Conservation (phyloP, 306 rosid genomes). For the Luffa aegyptiaca region DNA sequence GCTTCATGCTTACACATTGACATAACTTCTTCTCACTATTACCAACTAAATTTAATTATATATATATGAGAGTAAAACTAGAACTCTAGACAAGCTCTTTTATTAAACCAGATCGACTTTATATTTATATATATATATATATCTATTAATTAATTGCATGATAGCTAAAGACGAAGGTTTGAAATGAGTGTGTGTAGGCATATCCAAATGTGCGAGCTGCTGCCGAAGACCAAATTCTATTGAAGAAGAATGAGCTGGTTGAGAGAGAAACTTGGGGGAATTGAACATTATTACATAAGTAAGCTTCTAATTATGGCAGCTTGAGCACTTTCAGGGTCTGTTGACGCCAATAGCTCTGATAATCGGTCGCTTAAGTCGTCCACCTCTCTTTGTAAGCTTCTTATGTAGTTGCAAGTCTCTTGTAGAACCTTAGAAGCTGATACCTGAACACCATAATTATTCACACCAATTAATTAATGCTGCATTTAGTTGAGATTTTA, state of each 20-base stretch:
- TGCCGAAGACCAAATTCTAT: not conserved
- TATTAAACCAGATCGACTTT: not conserved
- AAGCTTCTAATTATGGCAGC: conserved; percentile 86
- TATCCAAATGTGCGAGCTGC: no score
- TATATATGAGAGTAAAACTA: not conserved
- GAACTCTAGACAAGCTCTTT: not conserved
- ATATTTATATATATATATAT: not conserved
- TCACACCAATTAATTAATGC: no score
- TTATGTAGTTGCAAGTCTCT: conserved; percentile 91
- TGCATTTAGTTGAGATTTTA: no score
- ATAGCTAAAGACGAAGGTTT: not conserved
- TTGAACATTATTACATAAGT: conserved; percentile 36
- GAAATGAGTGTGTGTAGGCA: no score
- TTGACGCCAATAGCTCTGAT: conserved; percentile 57
- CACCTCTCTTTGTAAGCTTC: conserved; percentile 81
- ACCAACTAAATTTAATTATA: not conserved
- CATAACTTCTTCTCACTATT: not conserved
- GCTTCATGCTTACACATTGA: not conserved
- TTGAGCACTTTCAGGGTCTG: conserved; percentile 73
- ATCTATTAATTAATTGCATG: not conserved
- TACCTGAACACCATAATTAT: conserved; percentile 18
- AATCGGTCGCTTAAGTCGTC: conserved; percentile 79
- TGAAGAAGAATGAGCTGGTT: not conserved
- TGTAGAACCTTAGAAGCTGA: conserved; percentile 66
- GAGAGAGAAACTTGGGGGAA: not conserved